These are phyloP conservation scores for Aureobasidium melanogenum DNA, from an alignment of 2,329 filamentous ascomycete species.

Conservation along the genomic window DNA sequence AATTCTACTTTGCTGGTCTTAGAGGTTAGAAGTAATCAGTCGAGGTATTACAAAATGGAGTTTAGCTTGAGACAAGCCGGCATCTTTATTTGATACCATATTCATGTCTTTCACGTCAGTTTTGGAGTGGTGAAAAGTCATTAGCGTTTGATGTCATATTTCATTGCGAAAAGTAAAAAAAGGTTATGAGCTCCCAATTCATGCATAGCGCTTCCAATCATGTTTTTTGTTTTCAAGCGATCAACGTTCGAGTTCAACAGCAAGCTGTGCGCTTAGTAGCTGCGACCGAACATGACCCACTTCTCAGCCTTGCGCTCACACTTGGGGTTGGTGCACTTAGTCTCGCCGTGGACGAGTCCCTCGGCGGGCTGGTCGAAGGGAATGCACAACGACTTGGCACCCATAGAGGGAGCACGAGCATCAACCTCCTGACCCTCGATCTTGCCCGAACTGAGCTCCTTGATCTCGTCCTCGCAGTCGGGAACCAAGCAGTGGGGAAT, in stretches of 20 bases:
- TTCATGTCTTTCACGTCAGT: neutral
- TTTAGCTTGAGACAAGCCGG: neutral
- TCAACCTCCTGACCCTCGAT: slow-evolving; percentile 58
- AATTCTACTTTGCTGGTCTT: slow-evolving; percentile 25
- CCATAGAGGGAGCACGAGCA: slow-evolving; percentile 65
- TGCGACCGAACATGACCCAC: slow-evolving; percentile 83
- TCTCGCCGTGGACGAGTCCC: slow-evolving; percentile 62
- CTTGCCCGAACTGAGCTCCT: slow-evolving; percentile 77
- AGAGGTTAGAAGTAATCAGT: slow-evolving; percentile 1
- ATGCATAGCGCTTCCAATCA: neutral
- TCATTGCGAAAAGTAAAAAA: neutral
- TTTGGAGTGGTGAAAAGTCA: neutral
- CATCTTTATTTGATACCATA: neutral
- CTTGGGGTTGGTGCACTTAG: slow-evolving; percentile 85
- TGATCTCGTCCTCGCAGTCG: slow-evolving; percentile 89
- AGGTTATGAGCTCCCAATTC: neutral
- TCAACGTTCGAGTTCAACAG: neutral
- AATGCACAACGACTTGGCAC: slow-evolving; percentile 68
- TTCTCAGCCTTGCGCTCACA: slow-evolving; percentile 68
- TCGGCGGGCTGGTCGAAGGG: slow-evolving; percentile 81
- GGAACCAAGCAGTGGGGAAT: slow-evolving; percentile 81
- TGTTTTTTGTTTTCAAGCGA: neutral
- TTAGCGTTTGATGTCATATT: slow-evolving; percentile 6
- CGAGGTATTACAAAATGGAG: neutral
- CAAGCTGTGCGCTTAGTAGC: slow-evolving; percentile 25